phyloP scores from a whole-genome alignment of 2,329 filamentous ascomycete species.

The Aplosporella prunicola region DNA sequence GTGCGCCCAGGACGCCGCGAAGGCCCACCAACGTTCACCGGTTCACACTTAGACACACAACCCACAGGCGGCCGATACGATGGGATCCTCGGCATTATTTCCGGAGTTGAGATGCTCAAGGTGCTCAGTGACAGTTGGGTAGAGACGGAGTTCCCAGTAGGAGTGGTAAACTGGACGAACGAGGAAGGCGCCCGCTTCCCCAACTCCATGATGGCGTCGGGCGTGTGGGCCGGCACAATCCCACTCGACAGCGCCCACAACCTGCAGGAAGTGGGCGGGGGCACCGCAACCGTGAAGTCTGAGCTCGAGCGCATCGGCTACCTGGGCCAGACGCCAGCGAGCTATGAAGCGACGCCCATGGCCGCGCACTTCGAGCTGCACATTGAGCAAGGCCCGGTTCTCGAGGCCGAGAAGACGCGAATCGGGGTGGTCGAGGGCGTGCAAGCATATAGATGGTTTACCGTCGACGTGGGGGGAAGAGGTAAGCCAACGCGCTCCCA shows the following conservation, averaged over 20 bases:
- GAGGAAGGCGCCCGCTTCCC: constrained; percentile 78
- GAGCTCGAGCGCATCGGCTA: constrained; percentile 67
- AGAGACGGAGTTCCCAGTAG: constrained; percentile 61
- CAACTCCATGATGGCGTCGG: constrained; percentile 62
- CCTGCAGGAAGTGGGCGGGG: constrained; percentile 53
- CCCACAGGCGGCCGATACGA: constrained; percentile 60
- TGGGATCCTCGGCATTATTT: constrained; percentile 64
- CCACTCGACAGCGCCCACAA: constrained; percentile 52
- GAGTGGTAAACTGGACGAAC: constrained; percentile 72
- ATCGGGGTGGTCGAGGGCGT: constrained; percentile 64
- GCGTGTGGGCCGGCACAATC: constrained; percentile 66
- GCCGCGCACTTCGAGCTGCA: constrained; percentile 76
- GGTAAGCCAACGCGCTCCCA: not conserved
- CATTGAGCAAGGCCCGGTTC: constrained; percentile 72
- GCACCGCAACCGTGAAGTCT: constrained; percentile 52
- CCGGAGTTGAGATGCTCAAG: constrained; percentile 63
- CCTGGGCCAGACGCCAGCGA: constrained; percentile 49
- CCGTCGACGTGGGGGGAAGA: constrained; percentile 53
- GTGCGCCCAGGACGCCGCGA: constrained; percentile 53
- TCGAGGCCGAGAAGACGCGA: constrained; percentile 54
- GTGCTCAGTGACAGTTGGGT: constrained; percentile 57
- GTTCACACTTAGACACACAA: constrained; percentile 53
- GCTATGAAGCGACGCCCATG: constrained; percentile 52
- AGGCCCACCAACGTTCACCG: constrained; percentile 56
- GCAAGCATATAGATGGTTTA: constrained; percentile 68